Percentiles rank a stretch among this genome's conserved stretches.
phyloP scores from a whole-genome alignment of 208 protist species.

The Wallacemonas sp. region DNA sequence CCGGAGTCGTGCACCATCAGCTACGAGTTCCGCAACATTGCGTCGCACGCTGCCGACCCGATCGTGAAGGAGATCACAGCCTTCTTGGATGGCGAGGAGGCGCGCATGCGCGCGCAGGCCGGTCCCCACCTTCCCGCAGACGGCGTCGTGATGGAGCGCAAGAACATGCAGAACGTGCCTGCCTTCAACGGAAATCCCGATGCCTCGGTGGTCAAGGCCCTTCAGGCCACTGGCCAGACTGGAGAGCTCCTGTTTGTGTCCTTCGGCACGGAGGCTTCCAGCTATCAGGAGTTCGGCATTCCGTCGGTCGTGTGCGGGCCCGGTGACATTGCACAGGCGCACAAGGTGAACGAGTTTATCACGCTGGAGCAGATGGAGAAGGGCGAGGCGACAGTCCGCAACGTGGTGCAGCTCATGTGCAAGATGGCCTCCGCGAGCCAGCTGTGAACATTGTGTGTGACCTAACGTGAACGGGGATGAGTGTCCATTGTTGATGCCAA shows the following conservation, averaged over 20 bases:
- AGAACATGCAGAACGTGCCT: constrained; percentile 24
- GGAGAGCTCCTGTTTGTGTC: constrained; percentile 32
- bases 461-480: neutral
- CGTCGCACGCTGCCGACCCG: constrained; percentile 19
- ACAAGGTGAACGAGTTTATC: constrained; percentile 72
- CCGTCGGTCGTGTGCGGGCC: constrained; percentile 62
- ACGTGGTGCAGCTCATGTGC: constrained; percentile 35
- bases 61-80: constrained; percentile 36
- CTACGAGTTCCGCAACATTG: constrained; percentile 65
- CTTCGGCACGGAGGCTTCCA: constrained; percentile 62
- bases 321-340: constrained; percentile 61
- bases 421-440: constrained; percentile 21
- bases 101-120: neutral
- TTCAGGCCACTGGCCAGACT: constrained; percentile 19
- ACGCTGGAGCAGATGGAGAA: constrained; percentile 54
- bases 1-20: constrained; percentile 41
- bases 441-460: constrained; percentile 16
- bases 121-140: neutral
- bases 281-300: constrained; percentile 56
- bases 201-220: constrained; percentile 34
- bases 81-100: constrained; percentile 30
- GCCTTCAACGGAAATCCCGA: constrained; percentile 28
- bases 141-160: constrained; percentile 13
- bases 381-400: constrained; percentile 36
- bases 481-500: too few relatives aligned